Evolutionary conservation across 495 filamentous ascomycete species (phyloP).

Genomic region (Tetracladium marchalianum): DNA sequence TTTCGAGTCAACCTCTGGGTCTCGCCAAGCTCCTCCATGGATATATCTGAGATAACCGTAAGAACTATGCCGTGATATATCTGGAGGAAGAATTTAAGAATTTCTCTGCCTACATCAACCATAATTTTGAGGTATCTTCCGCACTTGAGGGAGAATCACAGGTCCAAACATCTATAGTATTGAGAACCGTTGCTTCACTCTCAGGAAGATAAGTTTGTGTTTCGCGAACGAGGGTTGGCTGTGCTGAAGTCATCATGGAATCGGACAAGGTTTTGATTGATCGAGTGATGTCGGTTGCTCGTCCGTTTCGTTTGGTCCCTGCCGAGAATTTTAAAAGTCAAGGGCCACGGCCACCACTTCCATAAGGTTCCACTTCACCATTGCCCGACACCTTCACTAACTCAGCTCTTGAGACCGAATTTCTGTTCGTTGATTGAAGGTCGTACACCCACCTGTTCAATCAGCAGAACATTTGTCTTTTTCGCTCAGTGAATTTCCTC

Average conservation of each 20-base stretch:
- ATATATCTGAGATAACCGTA: slow-evolving; percentile 41
- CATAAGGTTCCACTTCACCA: too few relatives aligned
- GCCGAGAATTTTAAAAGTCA: too few relatives aligned
- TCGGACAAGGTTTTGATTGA: too few relatives aligned
- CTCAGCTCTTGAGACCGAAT: background rate
- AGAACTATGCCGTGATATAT: background rate
- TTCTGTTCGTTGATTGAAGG: too few relatives aligned
- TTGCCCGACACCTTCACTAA: too few relatives aligned
- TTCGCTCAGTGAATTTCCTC: background rate
- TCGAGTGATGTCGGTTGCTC: too few relatives aligned
- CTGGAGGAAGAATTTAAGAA: background rate
- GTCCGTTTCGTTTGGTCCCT: too few relatives aligned
- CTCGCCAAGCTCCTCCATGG: slow-evolving; percentile 86
- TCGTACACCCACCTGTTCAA: background rate
- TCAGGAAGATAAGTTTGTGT: slow-evolving; percentile 3
- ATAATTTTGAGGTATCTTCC: slow-evolving; percentile 1
- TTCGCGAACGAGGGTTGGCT: too few relatives aligned
- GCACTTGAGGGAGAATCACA: background rate
- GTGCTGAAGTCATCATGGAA: too few relatives aligned
- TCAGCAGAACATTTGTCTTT: background rate
- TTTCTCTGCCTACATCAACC: slow-evolving; percentile 10
- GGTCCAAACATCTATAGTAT: slow-evolving; percentile 14
- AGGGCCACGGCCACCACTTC: too few relatives aligned
- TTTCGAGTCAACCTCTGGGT: slow-evolving; percentile 48
- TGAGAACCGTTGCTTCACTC: slow-evolving; percentile 3